Conservation (phyloP, 176 grass and related monocot species). For the Canna indica region DNA sequence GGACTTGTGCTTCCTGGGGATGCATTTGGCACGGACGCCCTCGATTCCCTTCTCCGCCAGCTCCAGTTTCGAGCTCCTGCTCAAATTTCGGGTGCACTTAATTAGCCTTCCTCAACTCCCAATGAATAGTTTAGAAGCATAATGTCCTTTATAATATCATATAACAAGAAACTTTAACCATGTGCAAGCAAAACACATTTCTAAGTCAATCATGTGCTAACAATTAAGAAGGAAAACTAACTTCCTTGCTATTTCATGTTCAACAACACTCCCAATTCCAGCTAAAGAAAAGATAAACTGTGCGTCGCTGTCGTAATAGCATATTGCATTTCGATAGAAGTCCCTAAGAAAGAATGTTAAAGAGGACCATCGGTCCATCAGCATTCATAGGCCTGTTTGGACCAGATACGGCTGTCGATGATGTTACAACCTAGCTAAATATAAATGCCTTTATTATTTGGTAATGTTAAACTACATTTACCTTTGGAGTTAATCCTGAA, state of each 20-base stretch:
- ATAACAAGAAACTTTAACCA: not conserved
- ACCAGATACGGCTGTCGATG: not conserved
- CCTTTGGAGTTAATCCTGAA: too few relatives aligned
- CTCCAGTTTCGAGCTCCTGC: slow-evolving; percentile 8
- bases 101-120: not conserved
- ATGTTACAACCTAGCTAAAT: not conserved
- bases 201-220: too few relatives aligned
- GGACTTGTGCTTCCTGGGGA: not conserved
- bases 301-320: too few relatives aligned
- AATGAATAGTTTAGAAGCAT: not conserved
- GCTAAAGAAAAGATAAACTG: too few relatives aligned
- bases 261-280: too few relatives aligned
- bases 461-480: not conserved
- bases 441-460: not conserved
- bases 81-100: not conserved
- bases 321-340: too few relatives aligned
- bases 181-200: too few relatives aligned
- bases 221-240: too few relatives aligned
- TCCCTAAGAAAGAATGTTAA: too few relatives aligned
- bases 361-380: not conserved
- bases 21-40: slow-evolving; percentile 7
- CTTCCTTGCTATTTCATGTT: too few relatives aligned
- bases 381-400: not conserved
- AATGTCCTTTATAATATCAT: not conserved
- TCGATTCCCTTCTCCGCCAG: not conserved